A percentile compares a stretch with the other conserved stretches of the same genome.
phyloP scores from a whole-genome alignment of 192 early-diverging fungal species.

The Chytriomyces hyalinus region DNA sequence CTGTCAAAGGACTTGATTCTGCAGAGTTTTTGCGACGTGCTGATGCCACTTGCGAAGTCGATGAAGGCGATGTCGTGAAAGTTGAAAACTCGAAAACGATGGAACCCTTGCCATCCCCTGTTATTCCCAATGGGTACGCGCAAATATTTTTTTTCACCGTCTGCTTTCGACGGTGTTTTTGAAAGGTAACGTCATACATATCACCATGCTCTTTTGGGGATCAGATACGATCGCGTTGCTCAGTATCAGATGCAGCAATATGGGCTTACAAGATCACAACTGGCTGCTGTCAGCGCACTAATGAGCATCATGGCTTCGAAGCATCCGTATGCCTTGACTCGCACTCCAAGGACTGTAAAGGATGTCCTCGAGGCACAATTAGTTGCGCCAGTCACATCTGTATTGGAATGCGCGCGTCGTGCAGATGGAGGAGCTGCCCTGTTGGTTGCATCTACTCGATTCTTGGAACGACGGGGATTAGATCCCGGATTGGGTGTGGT shows the following conservation, averaged over 20 bases:
- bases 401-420: conserved; percentile 51
- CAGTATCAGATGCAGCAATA: conserved; percentile 51
- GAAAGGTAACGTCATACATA: not conserved
- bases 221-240: conserved; percentile 45
- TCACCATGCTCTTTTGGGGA: not conserved
- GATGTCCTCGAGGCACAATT: conserved; percentile 38
- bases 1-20: conserved; percentile 38
- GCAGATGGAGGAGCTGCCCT: conserved; percentile 51
- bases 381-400: conserved; percentile 49
- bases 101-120: conserved; percentile 33
- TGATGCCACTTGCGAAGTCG: conserved; percentile 49
- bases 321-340: conserved; percentile 48
- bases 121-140: conserved; percentile 48
- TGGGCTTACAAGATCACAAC: conserved; percentile 45
- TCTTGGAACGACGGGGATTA: conserved; percentile 43
- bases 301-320: conserved; percentile 44
- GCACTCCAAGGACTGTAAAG: conserved; percentile 38
- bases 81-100: not conserved
- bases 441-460: conserved; percentile 41
- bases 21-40: conserved; percentile 50
- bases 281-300: conserved; percentile 32
- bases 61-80: conserved; percentile 10
- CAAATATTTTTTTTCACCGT: not conserved
- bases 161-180: not conserved
- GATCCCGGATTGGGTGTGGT: conserved; percentile 39